A percentile compares a stretch with the other conserved stretches of the same genome.
phyloP scores from a whole-genome alignment of 441 rosid species.

The Syzygium syzygioides region DNA sequence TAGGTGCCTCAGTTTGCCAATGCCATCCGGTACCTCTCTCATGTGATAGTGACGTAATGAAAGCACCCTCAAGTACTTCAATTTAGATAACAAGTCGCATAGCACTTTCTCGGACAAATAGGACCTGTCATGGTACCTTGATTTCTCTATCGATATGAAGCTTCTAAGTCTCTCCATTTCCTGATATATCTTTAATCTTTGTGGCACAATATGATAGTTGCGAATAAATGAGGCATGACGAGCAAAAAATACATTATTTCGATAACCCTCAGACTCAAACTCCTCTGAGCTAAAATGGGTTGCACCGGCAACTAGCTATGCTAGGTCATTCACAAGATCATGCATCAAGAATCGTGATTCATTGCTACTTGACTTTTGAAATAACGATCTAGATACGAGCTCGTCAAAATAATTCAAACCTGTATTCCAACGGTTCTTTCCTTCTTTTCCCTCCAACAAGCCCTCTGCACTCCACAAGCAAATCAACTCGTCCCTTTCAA shows the following conservation, averaged over 20 bases:
- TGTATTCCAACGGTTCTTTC: background rate
- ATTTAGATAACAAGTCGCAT: rapidly evolving
- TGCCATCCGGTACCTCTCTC: rapidly evolving
- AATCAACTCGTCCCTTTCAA: background rate
- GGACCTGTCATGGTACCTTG: rapidly evolving
- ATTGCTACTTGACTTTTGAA: background rate
- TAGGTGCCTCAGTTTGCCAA: background rate
- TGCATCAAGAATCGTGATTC: background rate
- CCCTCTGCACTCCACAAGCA: background rate
- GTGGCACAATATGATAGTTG: rapidly evolving
- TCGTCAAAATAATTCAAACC: background rate
- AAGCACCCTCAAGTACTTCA: background rate
- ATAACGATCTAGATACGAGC: background rate
- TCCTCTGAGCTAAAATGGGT: background rate
- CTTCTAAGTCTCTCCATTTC: background rate
- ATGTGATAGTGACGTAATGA: rapidly evolving
- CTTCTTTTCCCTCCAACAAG: background rate
- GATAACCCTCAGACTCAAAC: rapidly evolving
- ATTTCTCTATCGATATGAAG: background rate
- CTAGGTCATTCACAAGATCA: background rate
- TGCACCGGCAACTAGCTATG: background rate
- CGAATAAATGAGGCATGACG: background rate
- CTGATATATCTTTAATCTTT: no score
- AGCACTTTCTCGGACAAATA: background rate
- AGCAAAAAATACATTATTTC: background rate